phyloP scores from a whole-genome alignment of 2,329 filamentous ascomycete species.

The Alternaria gaisen region DNA sequence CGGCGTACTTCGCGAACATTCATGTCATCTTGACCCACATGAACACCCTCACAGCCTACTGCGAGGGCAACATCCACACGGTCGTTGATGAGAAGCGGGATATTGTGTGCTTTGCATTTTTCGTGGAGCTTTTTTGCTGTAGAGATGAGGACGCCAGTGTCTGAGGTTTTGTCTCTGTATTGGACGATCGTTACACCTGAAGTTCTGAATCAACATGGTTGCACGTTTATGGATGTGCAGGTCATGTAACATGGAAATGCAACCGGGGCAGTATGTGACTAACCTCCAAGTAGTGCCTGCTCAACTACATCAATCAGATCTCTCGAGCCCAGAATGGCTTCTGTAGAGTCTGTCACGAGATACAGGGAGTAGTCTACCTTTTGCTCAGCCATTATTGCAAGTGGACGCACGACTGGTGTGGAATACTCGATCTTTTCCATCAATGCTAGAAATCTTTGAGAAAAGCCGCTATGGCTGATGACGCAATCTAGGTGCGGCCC shows the following conservation, averaged over 20 bases:
- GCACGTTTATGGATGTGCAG: background rate
- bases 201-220: background rate
- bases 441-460: background rate
- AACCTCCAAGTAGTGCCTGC: conserved; percentile 76
- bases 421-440: background rate
- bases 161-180: conserved; percentile 86
- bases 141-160: conserved; percentile 75
- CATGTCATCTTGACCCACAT: conserved; percentile 95
- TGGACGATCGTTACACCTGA: conserved; percentile 81
- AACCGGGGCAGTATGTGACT: conserved; percentile 18
- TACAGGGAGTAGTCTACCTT: conserved; percentile 81
- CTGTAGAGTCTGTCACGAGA: conserved; percentile 92
- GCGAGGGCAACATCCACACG: conserved; percentile 88
- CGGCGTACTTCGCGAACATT: conserved; percentile 71
- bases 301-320: conserved; percentile 78
- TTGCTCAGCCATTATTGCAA: conserved; percentile 33
- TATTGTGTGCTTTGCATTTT: conserved; percentile 70
- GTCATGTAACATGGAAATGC: background rate
- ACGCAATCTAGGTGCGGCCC: conserved; percentile 9
- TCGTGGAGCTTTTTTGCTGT: conserved; percentile 75
- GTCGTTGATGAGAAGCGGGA: conserved; percentile 93
- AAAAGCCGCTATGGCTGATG: conserved; percentile 8
- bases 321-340: conserved; percentile 76
- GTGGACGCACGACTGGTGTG: conserved; percentile 24
- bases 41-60: conserved; percentile 87